These are phyloP conservation scores for Mediolabrus comicus DNA, from an alignment of 108 stramenopile genomes.

Conservation along the genomic window DNA sequence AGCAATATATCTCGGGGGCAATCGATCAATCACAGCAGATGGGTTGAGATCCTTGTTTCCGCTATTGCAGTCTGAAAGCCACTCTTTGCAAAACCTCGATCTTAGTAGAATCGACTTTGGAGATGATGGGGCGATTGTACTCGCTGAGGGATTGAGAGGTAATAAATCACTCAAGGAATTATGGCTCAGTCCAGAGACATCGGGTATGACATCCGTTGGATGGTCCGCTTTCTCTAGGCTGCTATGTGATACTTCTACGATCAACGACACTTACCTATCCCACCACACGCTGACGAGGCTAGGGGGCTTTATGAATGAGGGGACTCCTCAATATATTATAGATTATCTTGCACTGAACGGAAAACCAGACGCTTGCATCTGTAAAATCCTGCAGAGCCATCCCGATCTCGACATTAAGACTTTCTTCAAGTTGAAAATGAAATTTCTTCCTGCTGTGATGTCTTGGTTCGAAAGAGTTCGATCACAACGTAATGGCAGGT, in stretches of 20 bases:
- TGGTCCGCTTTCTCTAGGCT: conserved; percentile 12
- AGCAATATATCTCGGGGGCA: not conserved
- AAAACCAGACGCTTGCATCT: no score
- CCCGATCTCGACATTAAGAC: not conserved
- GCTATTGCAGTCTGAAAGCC: not conserved
- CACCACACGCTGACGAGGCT: not conserved
- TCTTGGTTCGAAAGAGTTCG: not conserved
- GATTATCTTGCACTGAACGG: not conserved
- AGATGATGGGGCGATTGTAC: not conserved
- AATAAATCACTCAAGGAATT: not conserved
- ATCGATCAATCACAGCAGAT: not conserved
- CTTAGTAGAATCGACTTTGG: not conserved
- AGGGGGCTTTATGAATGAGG: not conserved
- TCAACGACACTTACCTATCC: conserved; percentile 11
- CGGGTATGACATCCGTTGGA: not conserved
- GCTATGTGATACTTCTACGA: conserved; percentile 15
- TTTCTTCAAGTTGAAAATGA: not conserved
- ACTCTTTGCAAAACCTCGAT: not conserved
- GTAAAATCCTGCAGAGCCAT: not conserved
- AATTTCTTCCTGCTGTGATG: not conserved
- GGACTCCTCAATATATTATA: not conserved
- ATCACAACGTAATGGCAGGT: no score
- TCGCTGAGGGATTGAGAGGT: not conserved
- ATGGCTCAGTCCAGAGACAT: not conserved
- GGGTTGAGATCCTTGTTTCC: not conserved